Evolutionary conservation across 1,284 basidiomycete species (phyloP).

Genomic region (Laetiporus sulphureus): DNA sequence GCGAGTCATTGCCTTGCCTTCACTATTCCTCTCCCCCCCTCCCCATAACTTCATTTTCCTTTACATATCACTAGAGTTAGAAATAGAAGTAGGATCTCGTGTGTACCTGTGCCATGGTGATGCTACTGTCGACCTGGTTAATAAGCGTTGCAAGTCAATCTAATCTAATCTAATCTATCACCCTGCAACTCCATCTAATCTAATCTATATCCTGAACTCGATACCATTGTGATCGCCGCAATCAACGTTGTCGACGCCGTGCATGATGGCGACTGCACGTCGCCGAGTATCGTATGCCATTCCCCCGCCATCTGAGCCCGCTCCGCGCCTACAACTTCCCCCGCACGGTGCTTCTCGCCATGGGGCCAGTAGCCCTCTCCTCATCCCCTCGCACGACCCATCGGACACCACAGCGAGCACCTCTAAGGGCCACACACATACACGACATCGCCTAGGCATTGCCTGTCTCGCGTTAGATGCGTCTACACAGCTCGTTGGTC

Average conservation of each 20-base stretch:
- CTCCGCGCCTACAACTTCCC: slow-evolving; percentile 69
- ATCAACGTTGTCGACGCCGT: slow-evolving; percentile 4
- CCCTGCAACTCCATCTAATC: too few relatives aligned
- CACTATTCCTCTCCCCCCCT: too few relatives aligned
- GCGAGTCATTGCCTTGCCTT: too few relatives aligned
- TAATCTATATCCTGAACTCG: neutral
- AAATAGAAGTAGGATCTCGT: too few relatives aligned
- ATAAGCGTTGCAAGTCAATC: too few relatives aligned
- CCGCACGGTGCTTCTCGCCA: slow-evolving; percentile 50
- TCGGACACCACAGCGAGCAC: slow-evolving; percentile 6
- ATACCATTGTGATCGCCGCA: slow-evolving; percentile 1
- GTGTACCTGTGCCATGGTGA: too few relatives aligned
- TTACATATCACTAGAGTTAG: too few relatives aligned
- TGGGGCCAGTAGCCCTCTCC: slow-evolving; percentile 60
- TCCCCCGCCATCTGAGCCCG: slow-evolving; percentile 58
- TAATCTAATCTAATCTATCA: too few relatives aligned
- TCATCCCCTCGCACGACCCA: slow-evolving; percentile 40
- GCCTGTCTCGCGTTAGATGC: slow-evolving; percentile 83
- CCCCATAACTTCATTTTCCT: too few relatives aligned
- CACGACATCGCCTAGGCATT: slow-evolving; percentile 83
- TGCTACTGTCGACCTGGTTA: too few relatives aligned
- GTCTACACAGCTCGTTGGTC: slow-evolving; percentile 67
- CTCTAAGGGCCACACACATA: slow-evolving; percentile 41
- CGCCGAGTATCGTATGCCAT: slow-evolving; percentile 84
- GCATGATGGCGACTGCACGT: slow-evolving; percentile 31